Evolutionary conservation across 2,329 filamentous ascomycete genomes (phyloP), one percentile per base, ranked within the genome.

Genomic region (Rachicladosporium sp.): DNA sequence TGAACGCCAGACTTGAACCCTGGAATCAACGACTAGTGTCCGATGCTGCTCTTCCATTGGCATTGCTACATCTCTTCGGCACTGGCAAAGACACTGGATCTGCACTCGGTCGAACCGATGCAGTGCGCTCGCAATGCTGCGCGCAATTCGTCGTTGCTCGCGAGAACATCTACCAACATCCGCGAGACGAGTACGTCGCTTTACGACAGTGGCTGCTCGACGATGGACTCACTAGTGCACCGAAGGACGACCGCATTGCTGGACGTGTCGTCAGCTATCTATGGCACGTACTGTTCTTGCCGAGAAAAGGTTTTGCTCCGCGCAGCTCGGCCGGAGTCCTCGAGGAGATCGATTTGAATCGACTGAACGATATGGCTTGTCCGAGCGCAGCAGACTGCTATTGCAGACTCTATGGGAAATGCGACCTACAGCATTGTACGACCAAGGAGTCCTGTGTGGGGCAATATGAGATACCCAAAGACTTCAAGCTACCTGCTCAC

Each of bases 111-210:
- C 71, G 52, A 6, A 33, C 29, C 13, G 49, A 52, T 31, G 44
- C 43, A 1, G 36, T 53, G 9, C 46, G 44, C 7, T 42, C 50
- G 27, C 50, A 53, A 39, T 76, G 72, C 50, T 75, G 71, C 55
- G 71, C 71, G 8, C 73, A 74, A 45, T 76, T 74, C 50, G 69
- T 66, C 9, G 70, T 74, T 13, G 60, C 65, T 3, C 56, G 67
- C 4, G 60, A 67, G 9, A 59, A 62, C 11, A 63, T 74, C 11
- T 65, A 61, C 53, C 63, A 66, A 42, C 68, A 73, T 52, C 61
- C 62, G 0, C 58, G 62, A 1, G 66, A 67, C 8, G 68, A 73
- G 46, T 73, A 74, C 48, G 49, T 69, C 10, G 69, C 50, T 15
- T 37, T 74, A 38, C 59, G 71, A 30, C 65, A 72, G 45, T 76